Conservation (phyloP, 352 stramenopile species). For the Phytophthora litchii region DNA sequence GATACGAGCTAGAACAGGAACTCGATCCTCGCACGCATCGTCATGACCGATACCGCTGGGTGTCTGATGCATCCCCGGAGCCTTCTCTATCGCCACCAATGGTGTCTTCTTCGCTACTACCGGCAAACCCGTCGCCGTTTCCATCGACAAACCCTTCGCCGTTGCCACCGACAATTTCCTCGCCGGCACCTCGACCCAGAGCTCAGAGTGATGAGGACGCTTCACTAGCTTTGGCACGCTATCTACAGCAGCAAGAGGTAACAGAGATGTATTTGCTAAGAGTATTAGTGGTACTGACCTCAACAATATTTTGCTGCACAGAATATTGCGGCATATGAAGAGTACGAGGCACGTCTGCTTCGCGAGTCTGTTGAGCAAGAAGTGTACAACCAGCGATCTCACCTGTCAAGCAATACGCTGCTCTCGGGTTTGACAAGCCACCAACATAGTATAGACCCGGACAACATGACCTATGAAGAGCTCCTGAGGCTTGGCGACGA, state of each 20-base stretch:
- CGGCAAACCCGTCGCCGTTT: slow-evolving; percentile 23
- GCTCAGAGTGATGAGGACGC: slow-evolving; percentile 55
- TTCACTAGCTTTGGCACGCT: slow-evolving; percentile 68
- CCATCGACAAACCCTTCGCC: too few relatives aligned
- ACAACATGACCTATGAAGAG: slow-evolving; percentile 86
- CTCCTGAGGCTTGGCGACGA: slow-evolving; percentile 70
- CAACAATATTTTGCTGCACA: slow-evolving; percentile 22
- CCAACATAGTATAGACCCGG: slow-evolving; percentile 57
- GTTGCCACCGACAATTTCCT: slow-evolving; percentile 21
- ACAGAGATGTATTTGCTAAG: neutral
- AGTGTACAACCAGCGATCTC: slow-evolving; percentile 14
- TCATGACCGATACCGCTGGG: slow-evolving; percentile 30
- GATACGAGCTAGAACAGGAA: slow-evolving; percentile 39
- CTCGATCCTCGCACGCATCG: slow-evolving; percentile 30
- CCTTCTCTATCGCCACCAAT: slow-evolving; percentile 12
- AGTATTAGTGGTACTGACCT: slow-evolving; percentile 2
- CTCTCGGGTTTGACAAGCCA: slow-evolving; percentile 20
- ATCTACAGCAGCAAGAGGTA: slow-evolving; percentile 79
- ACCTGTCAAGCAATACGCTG: slow-evolving; percentile 5
- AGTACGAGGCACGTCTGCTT: slow-evolving; percentile 54
- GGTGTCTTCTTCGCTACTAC: slow-evolving; percentile 22
- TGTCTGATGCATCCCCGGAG: slow-evolving; percentile 23
- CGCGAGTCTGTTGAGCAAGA: slow-evolving; percentile 26
- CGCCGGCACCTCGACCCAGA: slow-evolving; percentile 20
- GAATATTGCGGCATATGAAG: slow-evolving; percentile 75